Conservation (phyloP, 2,329 filamentous ascomycete species). For the Myriosclerotinia scirpicola region DNA sequence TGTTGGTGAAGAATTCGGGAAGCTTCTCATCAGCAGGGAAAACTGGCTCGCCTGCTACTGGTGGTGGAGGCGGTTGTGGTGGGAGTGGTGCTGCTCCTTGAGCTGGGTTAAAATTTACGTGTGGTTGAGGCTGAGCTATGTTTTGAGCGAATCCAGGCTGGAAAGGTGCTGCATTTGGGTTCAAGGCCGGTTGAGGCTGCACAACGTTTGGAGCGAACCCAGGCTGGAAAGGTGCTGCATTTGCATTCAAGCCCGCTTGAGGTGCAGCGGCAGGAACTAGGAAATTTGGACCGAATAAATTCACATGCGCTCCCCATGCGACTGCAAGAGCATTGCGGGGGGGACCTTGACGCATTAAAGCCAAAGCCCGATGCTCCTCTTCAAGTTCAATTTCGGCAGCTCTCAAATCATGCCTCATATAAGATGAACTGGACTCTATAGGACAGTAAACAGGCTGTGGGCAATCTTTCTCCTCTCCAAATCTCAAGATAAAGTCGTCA, state of each 20-base stretch:
- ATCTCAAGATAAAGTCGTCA: slow-evolving; percentile 13
- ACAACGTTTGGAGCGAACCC: too few relatives aligned
- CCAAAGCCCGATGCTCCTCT: accelerated
- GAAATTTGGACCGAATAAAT: too few relatives aligned
- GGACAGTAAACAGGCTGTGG: not conserved
- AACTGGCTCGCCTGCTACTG: not conserved
- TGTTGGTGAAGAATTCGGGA: slow-evolving; percentile 8
- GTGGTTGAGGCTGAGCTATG: not conserved
- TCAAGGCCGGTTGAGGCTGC: too few relatives aligned
- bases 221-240: too few relatives aligned
- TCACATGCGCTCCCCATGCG: not conserved
- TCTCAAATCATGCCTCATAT: not conserved
- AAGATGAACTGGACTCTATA: not conserved
- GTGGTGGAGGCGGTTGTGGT: not conserved
- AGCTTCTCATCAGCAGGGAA: not conserved
- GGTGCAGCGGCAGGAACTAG: too few relatives aligned
- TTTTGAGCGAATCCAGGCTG: not conserved
- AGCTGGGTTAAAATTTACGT: not conserved
- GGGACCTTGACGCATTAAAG: accelerated
- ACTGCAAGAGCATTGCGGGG: not conserved
- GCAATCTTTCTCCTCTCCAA: not conserved
- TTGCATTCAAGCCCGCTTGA: too few relatives aligned
- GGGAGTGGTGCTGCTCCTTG: not conserved
- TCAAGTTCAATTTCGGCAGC: not conserved
- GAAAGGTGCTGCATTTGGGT: too few relatives aligned